Evolutionary conservation across 371 early-diverging fungal species (phyloP), one percentile per base, ranked within the genome.

Genomic region (Mucor indicus): DNA sequence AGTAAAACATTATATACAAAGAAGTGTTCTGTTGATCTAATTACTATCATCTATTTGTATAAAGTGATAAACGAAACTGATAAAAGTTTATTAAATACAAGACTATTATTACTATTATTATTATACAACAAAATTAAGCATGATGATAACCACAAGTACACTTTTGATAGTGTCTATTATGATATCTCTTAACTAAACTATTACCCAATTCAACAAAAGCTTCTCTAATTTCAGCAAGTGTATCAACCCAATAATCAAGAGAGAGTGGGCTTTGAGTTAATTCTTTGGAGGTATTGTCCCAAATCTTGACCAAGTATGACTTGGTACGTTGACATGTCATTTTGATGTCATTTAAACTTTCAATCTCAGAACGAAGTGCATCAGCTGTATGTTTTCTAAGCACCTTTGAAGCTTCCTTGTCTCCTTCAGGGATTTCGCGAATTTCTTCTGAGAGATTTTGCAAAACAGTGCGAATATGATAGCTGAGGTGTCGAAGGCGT

Each of bases 201-300:
- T 35, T 43, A 25, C 35, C 51, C n/a, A 51, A 40, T 5, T 25
- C 22, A 29, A 19, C 30, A 7, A 23, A 32, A n/a, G 57, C 46
- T 37, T 46, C 47, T 12, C 23, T 44, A 3, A 57, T 21, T 24
- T 57, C 57, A 8, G 24, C 47, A 11, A 38, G 22, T 0, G 42
- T 38, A 42, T 57, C 52, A 0, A 45, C 31, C 57, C 57, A 57
- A 38, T 57, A 57, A 25, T 41, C 15, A 9, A 42, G 5, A 19
- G 44, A 38, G 22, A 22, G 11, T 24, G 57, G 57, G 3, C 37
- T 51, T 38, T 53, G 53, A 10, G 24, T 11, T 21, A 58, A 35
- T n/a, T 58, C 59, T 11, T 37, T 38, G 1, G 22, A 11, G 6
- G 52, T 45, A 17, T 48, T 48, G 8, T 53, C 31, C 44, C 53